Conservation (phyloP, 2,329 filamentous ascomycete genomes). For the Monilinia vaccinii-corymbosi region DNA sequence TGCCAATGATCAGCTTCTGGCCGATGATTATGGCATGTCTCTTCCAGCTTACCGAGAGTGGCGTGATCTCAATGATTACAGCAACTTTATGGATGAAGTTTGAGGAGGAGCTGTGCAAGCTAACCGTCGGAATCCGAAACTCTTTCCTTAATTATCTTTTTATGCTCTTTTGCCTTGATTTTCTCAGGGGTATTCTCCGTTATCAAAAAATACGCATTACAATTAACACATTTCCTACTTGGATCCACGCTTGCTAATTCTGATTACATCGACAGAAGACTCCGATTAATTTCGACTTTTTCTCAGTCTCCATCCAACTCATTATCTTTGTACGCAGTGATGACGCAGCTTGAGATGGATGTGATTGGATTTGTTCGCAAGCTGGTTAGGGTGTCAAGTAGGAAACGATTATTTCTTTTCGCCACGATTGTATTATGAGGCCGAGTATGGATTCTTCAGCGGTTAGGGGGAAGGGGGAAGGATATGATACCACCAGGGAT, state of each 20-base stretch:
- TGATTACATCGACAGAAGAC: not conserved
- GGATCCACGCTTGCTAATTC: not conserved
- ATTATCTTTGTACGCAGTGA: not conserved
- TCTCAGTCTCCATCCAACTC: not conserved
- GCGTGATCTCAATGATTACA: not conserved
- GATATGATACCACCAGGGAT: not conserved
- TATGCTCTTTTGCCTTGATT: not conserved
- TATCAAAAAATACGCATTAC: not conserved
- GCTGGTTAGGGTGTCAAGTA: not conserved
- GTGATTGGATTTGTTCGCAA: not conserved
- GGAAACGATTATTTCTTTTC: not conserved
- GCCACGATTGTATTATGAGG: not conserved
- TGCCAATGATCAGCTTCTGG: not conserved
- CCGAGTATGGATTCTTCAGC: not conserved
- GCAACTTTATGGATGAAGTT: not conserved
- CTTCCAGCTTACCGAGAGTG: not conserved
- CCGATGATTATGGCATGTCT: not conserved
- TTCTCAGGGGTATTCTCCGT: not conserved
- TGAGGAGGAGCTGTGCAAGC: not conserved
- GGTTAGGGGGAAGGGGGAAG: not conserved
- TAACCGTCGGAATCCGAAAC: not conserved
- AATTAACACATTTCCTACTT: not conserved
- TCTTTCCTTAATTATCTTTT: not conserved
- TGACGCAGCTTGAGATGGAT: not conserved
- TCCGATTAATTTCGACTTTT: not conserved